Conservation (phyloP, 129 eudicot species). For the Arctium minus region DNA sequence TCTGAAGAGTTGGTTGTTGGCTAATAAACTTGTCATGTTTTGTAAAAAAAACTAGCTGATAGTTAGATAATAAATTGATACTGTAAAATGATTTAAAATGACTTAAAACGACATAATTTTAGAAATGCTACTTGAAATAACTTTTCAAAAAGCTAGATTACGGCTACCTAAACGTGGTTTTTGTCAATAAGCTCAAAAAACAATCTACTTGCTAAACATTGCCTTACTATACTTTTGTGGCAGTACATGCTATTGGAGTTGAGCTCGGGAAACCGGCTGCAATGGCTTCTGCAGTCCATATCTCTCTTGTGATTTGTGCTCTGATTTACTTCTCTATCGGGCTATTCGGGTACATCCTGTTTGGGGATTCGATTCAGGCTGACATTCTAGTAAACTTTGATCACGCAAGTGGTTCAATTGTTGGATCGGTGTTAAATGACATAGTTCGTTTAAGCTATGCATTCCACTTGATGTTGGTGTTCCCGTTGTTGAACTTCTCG, state of each 20-base stretch:
- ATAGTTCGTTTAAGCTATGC: conserved; percentile 84
- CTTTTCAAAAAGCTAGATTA: neutral
- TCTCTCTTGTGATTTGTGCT: conserved; percentile 67
- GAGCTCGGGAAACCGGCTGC: conserved; percentile 77
- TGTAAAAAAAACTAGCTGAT: neutral
- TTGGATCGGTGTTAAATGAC: conserved; percentile 55
- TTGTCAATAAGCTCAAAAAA: neutral
- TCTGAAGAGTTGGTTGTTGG: neutral
- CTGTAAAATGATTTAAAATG: neutral
- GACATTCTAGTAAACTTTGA: conserved; percentile 91
- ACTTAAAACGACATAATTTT: neutral
- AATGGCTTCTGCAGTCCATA: conserved; percentile 76
- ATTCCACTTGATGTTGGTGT: conserved; percentile 81
- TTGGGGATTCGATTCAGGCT: conserved; percentile 73
- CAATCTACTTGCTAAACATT: neutral
- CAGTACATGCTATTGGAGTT: conserved; percentile 83
- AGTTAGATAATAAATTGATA: neutral
- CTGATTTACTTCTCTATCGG: conserved; percentile 81
- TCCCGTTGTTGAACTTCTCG: conserved; percentile 81
- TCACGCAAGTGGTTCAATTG: conserved; percentile 41
- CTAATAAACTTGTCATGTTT: too few relatives aligned
- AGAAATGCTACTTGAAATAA: neutral
- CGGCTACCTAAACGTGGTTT: neutral
- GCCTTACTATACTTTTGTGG: conserved; percentile 1
- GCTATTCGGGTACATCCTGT: conserved; percentile 72